Conservation (phyloP, 805 yeast species). For the Nakazawaea molendinolei region DNA sequence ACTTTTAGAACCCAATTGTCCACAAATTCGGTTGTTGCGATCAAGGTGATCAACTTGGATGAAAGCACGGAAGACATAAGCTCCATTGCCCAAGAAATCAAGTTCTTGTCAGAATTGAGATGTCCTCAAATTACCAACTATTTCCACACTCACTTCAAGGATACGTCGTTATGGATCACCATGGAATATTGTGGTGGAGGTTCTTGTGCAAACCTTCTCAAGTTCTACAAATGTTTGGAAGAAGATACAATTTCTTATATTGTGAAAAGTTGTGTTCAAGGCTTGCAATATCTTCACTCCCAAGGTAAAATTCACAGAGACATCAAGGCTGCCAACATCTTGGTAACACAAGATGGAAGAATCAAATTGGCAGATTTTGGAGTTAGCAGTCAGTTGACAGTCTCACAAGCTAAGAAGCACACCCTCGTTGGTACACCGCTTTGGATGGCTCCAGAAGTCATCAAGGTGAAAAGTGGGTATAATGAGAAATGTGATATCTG, state of each 20-base stretch:
- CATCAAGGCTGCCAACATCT: constrained; percentile 82
- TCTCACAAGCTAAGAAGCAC: constrained; percentile 43
- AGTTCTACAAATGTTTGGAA: constrained; percentile 41
- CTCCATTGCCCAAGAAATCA: constrained; percentile 69
- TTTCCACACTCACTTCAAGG: constrained; percentile 56
- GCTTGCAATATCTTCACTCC: constrained; percentile 69
- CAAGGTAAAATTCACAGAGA: constrained; percentile 83
- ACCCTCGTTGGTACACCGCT: constrained; percentile 94
- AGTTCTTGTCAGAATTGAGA: constrained; percentile 58
- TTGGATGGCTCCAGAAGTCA: constrained; percentile 99
- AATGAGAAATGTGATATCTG: constrained; percentile 88
- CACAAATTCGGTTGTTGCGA: constrained; percentile 50
- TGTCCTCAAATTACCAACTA: constrained; percentile 65
- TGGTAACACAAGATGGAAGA: constrained; percentile 60
- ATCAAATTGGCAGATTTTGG: constrained; percentile 92
- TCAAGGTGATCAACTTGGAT: constrained; percentile 83
- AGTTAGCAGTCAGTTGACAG: constrained; percentile 75
- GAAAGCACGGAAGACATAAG: constrained; percentile 70
- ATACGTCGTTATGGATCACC: constrained; percentile 73
- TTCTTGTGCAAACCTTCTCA: constrained; percentile 72
- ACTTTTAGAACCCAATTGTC: constrained; percentile 14
- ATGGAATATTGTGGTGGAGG: constrained; percentile 98
- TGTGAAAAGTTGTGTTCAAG: constrained; percentile 56
- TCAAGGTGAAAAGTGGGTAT: constrained; percentile 49
- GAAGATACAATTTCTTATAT: constrained; percentile 61